These are phyloP conservation scores for Starmerella bombicola DNA, from an alignment of 805 yeast species.

Conservation along the genomic window DNA sequence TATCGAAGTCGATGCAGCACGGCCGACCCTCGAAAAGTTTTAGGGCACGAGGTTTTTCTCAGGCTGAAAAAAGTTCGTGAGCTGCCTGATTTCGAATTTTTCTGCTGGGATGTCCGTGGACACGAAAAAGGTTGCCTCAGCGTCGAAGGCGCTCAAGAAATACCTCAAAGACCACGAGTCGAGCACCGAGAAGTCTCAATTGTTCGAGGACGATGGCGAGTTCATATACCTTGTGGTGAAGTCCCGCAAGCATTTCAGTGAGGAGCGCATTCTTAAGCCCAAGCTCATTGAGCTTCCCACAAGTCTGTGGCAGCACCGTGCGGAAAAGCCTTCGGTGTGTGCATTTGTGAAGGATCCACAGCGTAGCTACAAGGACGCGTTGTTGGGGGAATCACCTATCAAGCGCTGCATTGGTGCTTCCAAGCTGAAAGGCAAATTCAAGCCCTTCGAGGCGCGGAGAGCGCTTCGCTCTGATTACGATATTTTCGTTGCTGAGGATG, in stretches of 20 bases:
- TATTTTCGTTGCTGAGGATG: conserved; percentile 73
- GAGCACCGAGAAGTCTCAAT: conserved; percentile 31
- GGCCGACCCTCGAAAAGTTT: too few species aligned
- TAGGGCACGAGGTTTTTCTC: too few species aligned
- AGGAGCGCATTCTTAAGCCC: conserved; percentile 39
- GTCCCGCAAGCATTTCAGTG: conserved; percentile 50
- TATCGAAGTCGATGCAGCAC: too few species aligned
- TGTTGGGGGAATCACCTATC: conserved; percentile 24
- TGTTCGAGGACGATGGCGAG: conserved; percentile 45
- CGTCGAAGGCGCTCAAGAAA: conserved; percentile 48
- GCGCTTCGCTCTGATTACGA: conserved; percentile 57
- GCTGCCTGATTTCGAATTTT: too few species aligned
- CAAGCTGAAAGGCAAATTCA: conserved; percentile 71
- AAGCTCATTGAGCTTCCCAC: conserved; percentile 34
- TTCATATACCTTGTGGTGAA: conserved; percentile 49
- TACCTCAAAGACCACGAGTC: conserved; percentile 34
- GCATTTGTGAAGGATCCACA: conserved; percentile 59
- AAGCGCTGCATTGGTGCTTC: conserved; percentile 52
- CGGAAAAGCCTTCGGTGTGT: conserved; percentile 42
- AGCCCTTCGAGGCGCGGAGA: conserved; percentile 80
- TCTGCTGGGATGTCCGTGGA: conserved; percentile 21
- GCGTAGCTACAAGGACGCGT: conserved; percentile 31
- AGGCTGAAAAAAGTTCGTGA: too few species aligned
- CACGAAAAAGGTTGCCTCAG: conserved; percentile 25
- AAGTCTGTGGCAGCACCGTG: conserved; percentile 34